A percentile compares a stretch with the other conserved stretches of the same genome.
Conservation (phyloP, 768 basidiomycete species). For the Fibroporia radiculosa region DNA sequence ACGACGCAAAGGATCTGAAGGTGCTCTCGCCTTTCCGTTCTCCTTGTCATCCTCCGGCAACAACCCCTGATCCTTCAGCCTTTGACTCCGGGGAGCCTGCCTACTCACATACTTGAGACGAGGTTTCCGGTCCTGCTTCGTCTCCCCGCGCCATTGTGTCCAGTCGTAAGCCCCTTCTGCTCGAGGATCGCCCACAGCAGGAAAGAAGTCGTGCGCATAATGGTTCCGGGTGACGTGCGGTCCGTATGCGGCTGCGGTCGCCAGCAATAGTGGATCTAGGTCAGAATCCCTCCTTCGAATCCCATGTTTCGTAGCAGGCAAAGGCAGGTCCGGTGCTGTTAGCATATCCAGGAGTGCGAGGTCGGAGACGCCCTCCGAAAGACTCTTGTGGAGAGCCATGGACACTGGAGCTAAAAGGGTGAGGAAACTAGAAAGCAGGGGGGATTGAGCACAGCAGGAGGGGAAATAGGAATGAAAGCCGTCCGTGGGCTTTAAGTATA, state of each 20-base stretch:
- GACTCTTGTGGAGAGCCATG: conserved; percentile 1
- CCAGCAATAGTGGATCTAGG: conserved; percentile 73
- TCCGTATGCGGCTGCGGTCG: conserved; percentile 65
- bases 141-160: conserved; percentile 44
- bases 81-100: conserved; percentile 65
- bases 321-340: conserved; percentile 32
- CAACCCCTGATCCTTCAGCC: conserved; percentile 30
- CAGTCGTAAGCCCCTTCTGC: conserved; percentile 50
- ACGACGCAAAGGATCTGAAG: conserved; percentile 27
- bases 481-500: background rate
- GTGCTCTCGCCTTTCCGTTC: conserved; percentile 35
- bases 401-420: background rate
- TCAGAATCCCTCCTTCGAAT: conserved; percentile 62
- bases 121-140: conserved; percentile 32
- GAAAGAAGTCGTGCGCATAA: conserved; percentile 75
- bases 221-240: conserved; percentile 81
- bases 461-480: background rate
- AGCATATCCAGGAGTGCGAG: conserved; percentile 60
- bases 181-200: conserved; percentile 44
- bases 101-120: conserved; percentile 59
- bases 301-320: conserved; percentile 33
- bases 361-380: conserved; percentile 34
- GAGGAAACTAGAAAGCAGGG: background rate
- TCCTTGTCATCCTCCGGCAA: conserved; percentile 37
- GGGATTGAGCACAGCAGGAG: background rate